Base-by-base conservation (phyloP, 225 moss, liverwort and hornwort species). In the Polytrichum commune region DNA sequence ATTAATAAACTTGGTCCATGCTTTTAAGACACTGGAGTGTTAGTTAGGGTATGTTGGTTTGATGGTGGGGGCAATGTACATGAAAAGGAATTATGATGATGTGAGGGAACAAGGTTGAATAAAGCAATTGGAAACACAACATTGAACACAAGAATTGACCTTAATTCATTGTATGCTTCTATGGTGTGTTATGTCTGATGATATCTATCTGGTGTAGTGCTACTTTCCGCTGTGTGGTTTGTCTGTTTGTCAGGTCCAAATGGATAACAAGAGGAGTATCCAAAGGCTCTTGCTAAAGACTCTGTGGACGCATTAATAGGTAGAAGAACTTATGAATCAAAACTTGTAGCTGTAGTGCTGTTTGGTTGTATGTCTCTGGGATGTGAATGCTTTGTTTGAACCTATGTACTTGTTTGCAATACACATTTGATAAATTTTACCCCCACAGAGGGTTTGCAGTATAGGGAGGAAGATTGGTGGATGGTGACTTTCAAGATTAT, bases 231-330 rank as follows among this genome's bases (percentile, higher is more conserved):
- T 66, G 33, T 46, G 7, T 19, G 22, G 10, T 2, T 66, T 68
- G 54, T 68, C 10, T 54, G 18, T 27, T 54, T 68, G 68, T 68
- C 68, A 68, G 68, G 23, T 68, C 68, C 18, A 16, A 53, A 54
- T 68, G 68, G 23, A 68, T 54, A 68, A 54, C 53, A 53, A 53
- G 68, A 68, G 67, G 53, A 68, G 54, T 26, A 53, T 27, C 20
- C 25, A 13, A 68, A 28, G 68, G 66, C 66, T 25, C 19, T 68
- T 25, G 54, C 16, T 27, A 68, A 55, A 53, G 23, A 53, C 68
- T 22, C 8, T 68, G 53, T 46, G 54, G 27, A 68, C 53, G 26
- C 68, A 54, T 26, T 68, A 13, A 18, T 19, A 18, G 68, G 53
- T 54, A 33, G 32, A 33, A 66, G n/a, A 23, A 18, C 68, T 68